Conservation (phyloP, 148 eudicot species). For the Fallopia convolvulus region DNA sequence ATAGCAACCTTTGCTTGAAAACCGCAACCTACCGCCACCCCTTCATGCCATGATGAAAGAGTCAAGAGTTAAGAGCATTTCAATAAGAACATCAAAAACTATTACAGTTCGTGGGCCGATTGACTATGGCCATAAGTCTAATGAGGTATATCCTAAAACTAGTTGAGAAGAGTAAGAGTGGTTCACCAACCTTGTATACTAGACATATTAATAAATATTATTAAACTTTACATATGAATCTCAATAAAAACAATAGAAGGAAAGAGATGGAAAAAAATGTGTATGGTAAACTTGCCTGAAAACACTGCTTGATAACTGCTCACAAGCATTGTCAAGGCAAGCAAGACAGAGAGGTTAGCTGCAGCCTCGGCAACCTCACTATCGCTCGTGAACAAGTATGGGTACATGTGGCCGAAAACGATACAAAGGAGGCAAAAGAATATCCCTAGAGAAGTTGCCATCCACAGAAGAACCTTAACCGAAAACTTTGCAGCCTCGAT, state of each 20-base stretch:
- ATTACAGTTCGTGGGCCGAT: no score
- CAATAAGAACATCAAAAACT: no score
- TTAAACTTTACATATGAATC: no score
- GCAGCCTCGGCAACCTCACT: constrained; percentile 32
- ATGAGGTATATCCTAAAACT: no score
- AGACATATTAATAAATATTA: no score
- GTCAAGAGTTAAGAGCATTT: no score
- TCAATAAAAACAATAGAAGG: background rate
- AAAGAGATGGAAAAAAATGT: background rate
- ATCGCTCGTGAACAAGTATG: constrained; percentile 32
- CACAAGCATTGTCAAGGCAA: constrained; percentile 33
- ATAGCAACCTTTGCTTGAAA: constrained; percentile 31
- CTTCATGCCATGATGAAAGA: constrained; percentile 9
- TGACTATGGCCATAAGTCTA: no score
- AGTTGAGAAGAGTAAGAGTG: no score
- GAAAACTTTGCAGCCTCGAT: constrained; percentile 60
- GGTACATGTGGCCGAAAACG: constrained; percentile 20
- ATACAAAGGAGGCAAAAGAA: constrained; percentile 18
- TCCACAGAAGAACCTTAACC: background rate
- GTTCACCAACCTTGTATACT: no score
- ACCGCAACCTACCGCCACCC: constrained; percentile 40
- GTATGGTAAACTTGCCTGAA: constrained; percentile 23
- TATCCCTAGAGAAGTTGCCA: constrained; percentile 9
- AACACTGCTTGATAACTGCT: constrained; percentile 42
- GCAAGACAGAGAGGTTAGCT: constrained; percentile 32